Evolutionary conservation across 768 basidiomycete species (phyloP).

Genomic region (Cyathus striatus): DNA sequence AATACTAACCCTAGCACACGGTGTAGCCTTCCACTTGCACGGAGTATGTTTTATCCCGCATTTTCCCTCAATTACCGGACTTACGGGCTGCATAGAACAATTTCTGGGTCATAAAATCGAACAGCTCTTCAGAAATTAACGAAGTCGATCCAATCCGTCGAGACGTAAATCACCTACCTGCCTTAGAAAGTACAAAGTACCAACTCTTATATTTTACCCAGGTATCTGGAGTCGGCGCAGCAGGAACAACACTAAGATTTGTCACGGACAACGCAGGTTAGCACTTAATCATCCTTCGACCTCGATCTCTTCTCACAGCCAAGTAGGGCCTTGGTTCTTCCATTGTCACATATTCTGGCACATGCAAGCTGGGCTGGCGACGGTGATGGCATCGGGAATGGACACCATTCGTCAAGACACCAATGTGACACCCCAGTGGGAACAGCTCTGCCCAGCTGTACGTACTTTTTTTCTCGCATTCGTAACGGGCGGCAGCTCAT

Average conservation of each 20-base stretch:
- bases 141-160: constrained; percentile 41
- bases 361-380: constrained; percentile 34
- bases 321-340: constrained; percentile 16
- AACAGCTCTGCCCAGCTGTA: constrained; percentile 19
- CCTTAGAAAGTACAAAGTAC: too few relatives aligned
- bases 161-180: too few relatives aligned
- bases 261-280: constrained; percentile 16
- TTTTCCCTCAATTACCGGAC: constrained; percentile 1
- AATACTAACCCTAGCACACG: not conserved
- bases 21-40: constrained; percentile 26
- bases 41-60: constrained; percentile 9
- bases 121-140: constrained; percentile 21
- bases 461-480: constrained; percentile 3
- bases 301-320: not conserved
- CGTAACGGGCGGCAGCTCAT: not conserved
- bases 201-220: constrained; percentile 1
- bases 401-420: constrained; percentile 8
- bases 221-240: constrained; percentile 15
- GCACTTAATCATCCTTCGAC: not conserved
- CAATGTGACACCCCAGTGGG: constrained; percentile 14
- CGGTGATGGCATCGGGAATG: constrained; percentile 29
- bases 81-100: constrained; percentile 20
- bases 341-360: constrained; percentile 34
- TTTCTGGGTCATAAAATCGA: constrained; percentile 35
- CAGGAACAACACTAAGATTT: constrained; percentile 19